Percentiles rank a stretch among this genome's conserved stretches.
Conservation (phyloP, 441 rosid species). For the Jatropha podagrica region DNA sequence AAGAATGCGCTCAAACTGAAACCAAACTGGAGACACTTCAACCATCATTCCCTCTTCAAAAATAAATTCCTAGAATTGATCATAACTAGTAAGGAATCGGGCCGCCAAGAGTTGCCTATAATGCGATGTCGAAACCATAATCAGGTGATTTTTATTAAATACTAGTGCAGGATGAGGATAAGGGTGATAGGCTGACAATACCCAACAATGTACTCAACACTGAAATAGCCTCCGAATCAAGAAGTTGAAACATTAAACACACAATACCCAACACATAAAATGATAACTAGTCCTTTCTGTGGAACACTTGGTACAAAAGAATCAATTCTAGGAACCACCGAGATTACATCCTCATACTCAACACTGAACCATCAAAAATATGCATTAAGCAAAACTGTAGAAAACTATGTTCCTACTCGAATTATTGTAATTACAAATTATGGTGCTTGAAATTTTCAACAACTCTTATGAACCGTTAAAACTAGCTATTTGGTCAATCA, state of each 20-base stretch:
- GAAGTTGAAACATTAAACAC: background rate
- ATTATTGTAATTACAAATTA: background rate
- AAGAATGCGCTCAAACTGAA: too few species aligned
- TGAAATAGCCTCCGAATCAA: background rate
- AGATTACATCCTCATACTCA: background rate
- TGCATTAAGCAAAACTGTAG: background rate
- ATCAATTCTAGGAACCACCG: background rate
- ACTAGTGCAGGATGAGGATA: background rate
- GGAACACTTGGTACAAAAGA: background rate
- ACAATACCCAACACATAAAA: background rate
- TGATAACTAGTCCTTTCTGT: background rate
- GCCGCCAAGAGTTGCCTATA: background rate
- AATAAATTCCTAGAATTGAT: background rate
- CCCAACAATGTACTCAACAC: too few species aligned
- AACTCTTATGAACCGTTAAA: background rate
- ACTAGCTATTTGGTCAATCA: background rate
- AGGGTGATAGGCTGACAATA: background rate
- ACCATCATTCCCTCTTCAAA: background rate
- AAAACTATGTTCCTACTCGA: background rate
- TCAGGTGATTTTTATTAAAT: background rate
- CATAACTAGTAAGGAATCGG: background rate
- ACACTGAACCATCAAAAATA: background rate
- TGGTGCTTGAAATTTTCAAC: background rate
- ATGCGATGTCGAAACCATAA: background rate
- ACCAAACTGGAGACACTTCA: too few species aligned